Evolutionary conservation across 164 flowering plant genomes (phyloP).

Genomic region (Chimonanthus praecox): DNA sequence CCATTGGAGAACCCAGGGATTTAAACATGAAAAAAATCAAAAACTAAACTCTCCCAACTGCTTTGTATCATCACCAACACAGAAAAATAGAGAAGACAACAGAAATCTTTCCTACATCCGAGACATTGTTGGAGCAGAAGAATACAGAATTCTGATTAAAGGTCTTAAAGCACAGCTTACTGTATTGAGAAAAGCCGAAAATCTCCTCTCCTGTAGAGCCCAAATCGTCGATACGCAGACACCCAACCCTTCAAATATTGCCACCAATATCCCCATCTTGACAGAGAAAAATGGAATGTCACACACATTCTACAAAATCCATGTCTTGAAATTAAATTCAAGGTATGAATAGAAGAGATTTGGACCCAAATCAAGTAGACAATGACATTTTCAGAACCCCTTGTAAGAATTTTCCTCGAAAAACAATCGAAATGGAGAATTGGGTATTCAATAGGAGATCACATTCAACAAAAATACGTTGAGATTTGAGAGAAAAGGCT

Average conservation of each 20-base stretch:
- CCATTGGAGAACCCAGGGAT: no score
- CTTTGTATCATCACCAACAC: neutral
- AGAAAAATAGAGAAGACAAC: neutral
- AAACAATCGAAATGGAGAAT: neutral
- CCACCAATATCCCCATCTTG: neutral
- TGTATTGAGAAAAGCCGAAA: neutral
- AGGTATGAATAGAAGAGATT: neutral
- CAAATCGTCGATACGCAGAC: neutral
- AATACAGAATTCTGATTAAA: neutral
- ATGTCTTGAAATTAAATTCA: neutral
- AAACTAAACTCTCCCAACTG: no score
- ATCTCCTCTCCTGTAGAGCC: slow-evolving; percentile 5
- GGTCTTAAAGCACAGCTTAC: neutral
- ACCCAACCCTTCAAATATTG: neutral
- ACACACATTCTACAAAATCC: neutral
- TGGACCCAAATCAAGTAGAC: neutral
- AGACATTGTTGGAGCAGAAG: neutral
- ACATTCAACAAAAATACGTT: neutral
- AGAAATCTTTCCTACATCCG: neutral
- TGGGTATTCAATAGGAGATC: neutral
- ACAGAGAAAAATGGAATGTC: neutral
- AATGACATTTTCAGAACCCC: neutral
- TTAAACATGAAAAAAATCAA: no score
- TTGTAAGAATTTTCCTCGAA: neutral
- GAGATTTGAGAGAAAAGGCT: neutral